phyloP scores from a whole-genome alignment of 129 eudicot species.

The Silybum marianum region DNA sequence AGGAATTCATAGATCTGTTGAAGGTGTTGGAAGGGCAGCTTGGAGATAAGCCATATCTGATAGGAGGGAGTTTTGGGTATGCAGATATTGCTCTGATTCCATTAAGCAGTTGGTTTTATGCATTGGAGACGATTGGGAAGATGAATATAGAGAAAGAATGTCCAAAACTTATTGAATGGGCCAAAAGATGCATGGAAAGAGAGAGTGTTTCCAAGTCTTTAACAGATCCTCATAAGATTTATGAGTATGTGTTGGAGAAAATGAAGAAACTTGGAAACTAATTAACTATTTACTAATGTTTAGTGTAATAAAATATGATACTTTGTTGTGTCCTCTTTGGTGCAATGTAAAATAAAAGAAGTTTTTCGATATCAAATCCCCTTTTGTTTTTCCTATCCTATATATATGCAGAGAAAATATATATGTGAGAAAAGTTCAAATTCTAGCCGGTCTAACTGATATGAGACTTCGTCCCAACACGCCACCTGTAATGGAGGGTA shows the following conservation, averaged over 20 bases:
- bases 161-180: neutral
- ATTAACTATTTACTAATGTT: too few species aligned
- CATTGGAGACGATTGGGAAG: neutral
- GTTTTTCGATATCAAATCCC: neutral
- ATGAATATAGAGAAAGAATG: neutral
- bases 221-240: neutral
- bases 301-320: neutral
- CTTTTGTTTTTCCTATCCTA: neutral
- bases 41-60: neutral
- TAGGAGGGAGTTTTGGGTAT: neutral
- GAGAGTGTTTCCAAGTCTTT: neutral
- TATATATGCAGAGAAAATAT: too few species aligned
- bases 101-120: neutral
- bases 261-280: neutral
- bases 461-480: too few species aligned
- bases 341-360: neutral
- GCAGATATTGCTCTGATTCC: neutral
- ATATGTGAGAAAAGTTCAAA: too few species aligned
- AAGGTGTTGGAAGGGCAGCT: constrained; percentile 1
- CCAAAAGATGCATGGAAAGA: neutral
- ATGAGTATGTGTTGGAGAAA: neutral
- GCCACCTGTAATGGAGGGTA: too few species aligned
- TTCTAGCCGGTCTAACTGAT: too few species aligned
- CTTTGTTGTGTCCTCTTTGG: neutral
- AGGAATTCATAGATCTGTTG: neutral